Percentiles rank a stretch among this genome's conserved stretches.
Conservation (phyloP, 1,284 basidiomycete species). For the Cryptococcus depauperatus region DNA sequence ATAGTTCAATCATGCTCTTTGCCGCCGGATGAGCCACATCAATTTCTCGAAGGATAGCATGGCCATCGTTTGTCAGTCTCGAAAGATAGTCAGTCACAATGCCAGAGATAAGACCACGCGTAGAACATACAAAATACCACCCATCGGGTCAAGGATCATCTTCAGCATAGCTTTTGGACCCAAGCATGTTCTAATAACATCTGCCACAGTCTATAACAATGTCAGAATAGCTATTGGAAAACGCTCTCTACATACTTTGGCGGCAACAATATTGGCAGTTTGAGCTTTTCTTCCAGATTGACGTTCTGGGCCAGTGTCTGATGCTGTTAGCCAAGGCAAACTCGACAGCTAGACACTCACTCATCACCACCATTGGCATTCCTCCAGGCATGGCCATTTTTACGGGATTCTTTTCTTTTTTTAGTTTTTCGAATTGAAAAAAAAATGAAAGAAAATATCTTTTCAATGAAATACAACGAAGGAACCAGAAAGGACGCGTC, state of each 20-base stretch:
- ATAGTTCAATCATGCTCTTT: constrained; percentile 97
- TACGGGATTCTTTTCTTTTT: constrained; percentile 3
- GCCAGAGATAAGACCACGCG: too few species aligned
- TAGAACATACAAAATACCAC: constrained; percentile 71
- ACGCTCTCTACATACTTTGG: constrained; percentile 58
- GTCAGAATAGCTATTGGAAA: neutral
- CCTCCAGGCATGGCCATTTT: constrained; percentile 29
- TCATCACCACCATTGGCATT: constrained; percentile 49
- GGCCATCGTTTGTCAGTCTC: constrained; percentile 93
- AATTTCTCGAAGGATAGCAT: constrained; percentile 92
- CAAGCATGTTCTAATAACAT: constrained; percentile 96
- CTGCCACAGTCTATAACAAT: constrained; percentile 72
- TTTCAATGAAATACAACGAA: too few species aligned
- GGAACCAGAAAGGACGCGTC: too few species aligned
- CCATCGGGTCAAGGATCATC: constrained; percentile 99
- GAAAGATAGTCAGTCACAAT: constrained; percentile 6
- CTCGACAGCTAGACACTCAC: constrained; percentile 28
- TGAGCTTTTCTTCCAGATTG: constrained; percentile 93
- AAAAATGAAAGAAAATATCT: too few species aligned
- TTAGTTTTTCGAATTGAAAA: too few species aligned
- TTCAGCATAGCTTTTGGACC: constrained; percentile 98
- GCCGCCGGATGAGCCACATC: constrained; percentile 98
- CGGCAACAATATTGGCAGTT: constrained; percentile 93
- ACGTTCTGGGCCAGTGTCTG: constrained; percentile 87
- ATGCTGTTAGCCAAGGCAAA: constrained; percentile 8